Base-by-base conservation (phyloP, 2,329 filamentous ascomycete genomes). In the Lojkania enalia region DNA sequence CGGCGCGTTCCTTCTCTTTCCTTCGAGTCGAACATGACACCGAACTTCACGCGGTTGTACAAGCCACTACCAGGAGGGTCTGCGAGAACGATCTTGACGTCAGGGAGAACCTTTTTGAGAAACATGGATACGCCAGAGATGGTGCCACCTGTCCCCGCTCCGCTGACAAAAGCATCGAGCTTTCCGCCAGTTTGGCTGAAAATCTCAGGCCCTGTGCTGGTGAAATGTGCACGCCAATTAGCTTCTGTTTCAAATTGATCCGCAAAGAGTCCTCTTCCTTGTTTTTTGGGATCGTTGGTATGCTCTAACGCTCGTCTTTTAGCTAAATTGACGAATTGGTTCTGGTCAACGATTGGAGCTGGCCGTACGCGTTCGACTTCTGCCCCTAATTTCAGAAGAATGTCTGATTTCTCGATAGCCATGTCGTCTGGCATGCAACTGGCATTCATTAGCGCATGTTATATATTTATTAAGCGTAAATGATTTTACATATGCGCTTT, bases 351-450 rank as follows among this genome's bases (percentile, higher is more conserved):
- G 54, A 99, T 99, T 46, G 91, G 91, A 7, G 91, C 91, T 11
- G 94, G 90, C 4, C 85, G 81, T 2, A 99, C 91, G 42, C 90
- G 83, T 75, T 96, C 91, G 20, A 99, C 92, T n/a, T 83, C 82
- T 31, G 94, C 94, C 58, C 94, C 94, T 9, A 99, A 83, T 66
- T 94, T 92, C 54, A 86, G 80, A 33, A 99, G 83, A 30, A 99
- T 81, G 60, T 92, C 86, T 4, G 87, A 89, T 71, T 99, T 99
- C 70, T 99, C 94, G 44, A 78, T 75, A 44, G 86, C 84, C 75
- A 95, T 87, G 74, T 99, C 94, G 65, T 89, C 85, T 36, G 94
- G 92, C 90, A 99, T 97, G 76, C 90, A 96, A 55, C 81, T 80
- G 42, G 42, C n/a, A 40, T 39, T 20, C 3, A 7, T 44, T 13